phyloP scores from a whole-genome alignment of 2,329 filamentous ascomycete genomes.

The Fusarium palustre region DNA sequence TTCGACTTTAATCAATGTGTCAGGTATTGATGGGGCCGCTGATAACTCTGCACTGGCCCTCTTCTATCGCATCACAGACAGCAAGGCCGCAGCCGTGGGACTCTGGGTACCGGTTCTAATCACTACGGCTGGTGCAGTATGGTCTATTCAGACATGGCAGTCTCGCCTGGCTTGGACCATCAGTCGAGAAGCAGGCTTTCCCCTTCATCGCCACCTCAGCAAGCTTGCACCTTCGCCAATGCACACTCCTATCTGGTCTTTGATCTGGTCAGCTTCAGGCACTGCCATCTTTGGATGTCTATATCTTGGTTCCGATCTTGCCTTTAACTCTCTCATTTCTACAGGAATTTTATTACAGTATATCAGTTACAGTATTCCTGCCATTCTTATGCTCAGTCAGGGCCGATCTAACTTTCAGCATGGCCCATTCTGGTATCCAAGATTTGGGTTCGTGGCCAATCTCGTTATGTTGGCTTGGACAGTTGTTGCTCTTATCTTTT shows the following conservation, averaged over 20 bases:
- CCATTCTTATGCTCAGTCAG: neutral
- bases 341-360: conserved; percentile 4
- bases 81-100: conserved; percentile 3
- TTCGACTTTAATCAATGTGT: neutral
- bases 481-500: conserved; percentile 1
- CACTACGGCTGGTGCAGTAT: neutral
- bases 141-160: conserved; percentile 16
- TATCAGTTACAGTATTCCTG: conserved; percentile 11
- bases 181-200: conserved; percentile 10
- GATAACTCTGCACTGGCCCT: conserved; percentile 13
- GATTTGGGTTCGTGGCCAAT: conserved; percentile 1
- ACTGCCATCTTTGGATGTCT: conserved; percentile 9
- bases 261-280: conserved; percentile 1
- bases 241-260: conserved; percentile 2
- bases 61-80: conserved; percentile 5
- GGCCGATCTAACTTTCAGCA: conserved; percentile 8
- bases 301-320: conserved; percentile 7
- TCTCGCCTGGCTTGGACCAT: conserved; percentile 7
- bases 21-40: neutral
- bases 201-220: conserved; percentile 1
- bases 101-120: conserved; percentile 8
- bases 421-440: conserved; percentile 9
- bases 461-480: conserved; percentile 5
- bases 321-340: conserved; percentile 12
- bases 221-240: conserved; percentile 9